Evolutionary conservation across 768 basidiomycete species (phyloP), one percentile per base, ranked within the genome.

Genomic region (Tulasnella sp.): DNA sequence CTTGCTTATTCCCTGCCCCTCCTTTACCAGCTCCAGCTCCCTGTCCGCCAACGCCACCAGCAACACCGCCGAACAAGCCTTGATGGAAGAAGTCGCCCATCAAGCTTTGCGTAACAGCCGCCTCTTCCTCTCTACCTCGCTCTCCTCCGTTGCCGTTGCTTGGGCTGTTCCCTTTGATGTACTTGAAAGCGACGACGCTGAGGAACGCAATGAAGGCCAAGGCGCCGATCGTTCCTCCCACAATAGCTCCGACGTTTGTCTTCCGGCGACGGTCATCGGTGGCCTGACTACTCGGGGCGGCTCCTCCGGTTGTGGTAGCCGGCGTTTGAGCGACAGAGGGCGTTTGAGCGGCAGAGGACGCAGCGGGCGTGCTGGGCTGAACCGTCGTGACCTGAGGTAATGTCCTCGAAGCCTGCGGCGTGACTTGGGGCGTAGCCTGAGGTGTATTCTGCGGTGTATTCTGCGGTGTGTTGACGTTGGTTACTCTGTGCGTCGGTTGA

Each of bases 81-180:
- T 32, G 26, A 5, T 67, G 61, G 61, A 67, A 67, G 61, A 67
- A 67, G 15, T 67, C 61, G n/a, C 61, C 61, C 61, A 67, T 67
- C 32, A 67, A 18, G 29, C 61, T 67, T 13, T 67, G 61, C 29
- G 61, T 67, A 7, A 67, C 61, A 9, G 29, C 61, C n/a, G 29
- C 61, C 9, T 57, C 55, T 23, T 57, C 55, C 3, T 26, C 55
- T 57, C 23, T 26, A 13, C 55, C 26, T 26, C 55, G 23, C 23
- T 2, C 55, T 26, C 55, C 35, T 35, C 35, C 55, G 13, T 20
- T 20, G 55, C 23, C 23, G 35, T 5, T 35, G 35, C 35, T 35
- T 20, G 2, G 16, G 55, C 55, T 26, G 13, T 57, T 5, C 55
- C 6, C 55, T 20, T 57, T 1, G 16, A 57, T 2, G 20, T 57